phyloP scores from a whole-genome alignment of 106 monocot genomes.

The Apostasia shenzhenica region DNA sequence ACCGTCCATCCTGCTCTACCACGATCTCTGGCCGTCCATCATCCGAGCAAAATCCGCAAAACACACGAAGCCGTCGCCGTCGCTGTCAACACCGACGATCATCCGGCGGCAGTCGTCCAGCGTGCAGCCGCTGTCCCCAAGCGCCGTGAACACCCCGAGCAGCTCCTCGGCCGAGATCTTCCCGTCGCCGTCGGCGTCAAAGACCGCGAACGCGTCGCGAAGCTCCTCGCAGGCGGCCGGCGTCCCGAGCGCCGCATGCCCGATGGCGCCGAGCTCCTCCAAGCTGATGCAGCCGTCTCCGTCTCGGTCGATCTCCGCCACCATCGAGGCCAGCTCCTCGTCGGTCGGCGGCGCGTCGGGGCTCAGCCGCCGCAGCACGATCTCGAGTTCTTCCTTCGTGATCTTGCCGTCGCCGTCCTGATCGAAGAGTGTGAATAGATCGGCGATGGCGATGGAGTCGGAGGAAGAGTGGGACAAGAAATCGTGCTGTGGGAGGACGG shows the following conservation, averaged over 20 bases:
- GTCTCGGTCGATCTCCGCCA: slow-evolving; percentile 23
- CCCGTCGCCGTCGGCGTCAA: slow-evolving; percentile 68
- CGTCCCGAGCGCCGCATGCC: neutral
- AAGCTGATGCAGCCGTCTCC: slow-evolving; percentile 14
- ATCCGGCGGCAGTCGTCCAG: slow-evolving; percentile 66
- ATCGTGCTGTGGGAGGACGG: slow-evolving; percentile 10
- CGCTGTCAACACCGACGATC: slow-evolving; percentile 54
- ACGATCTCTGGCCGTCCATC: slow-evolving; percentile 29
- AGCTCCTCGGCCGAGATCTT: slow-evolving; percentile 80
- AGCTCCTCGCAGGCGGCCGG: slow-evolving; percentile 34
- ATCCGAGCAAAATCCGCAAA: slow-evolving; percentile 56
- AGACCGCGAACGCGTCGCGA: slow-evolving; percentile 47
- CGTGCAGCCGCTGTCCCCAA: slow-evolving; percentile 49
- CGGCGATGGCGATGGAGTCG: neutral
- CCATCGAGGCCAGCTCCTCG: slow-evolving; percentile 24
- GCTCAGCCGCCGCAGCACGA: slow-evolving; percentile 24
- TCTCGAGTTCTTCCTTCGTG: slow-evolving; percentile 26
- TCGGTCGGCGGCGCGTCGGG: slow-evolving; percentile 4
- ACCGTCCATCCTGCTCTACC: neutral
- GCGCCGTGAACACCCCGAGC: slow-evolving; percentile 22
- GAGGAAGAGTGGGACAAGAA: neutral
- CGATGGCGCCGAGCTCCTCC: slow-evolving; percentile 6
- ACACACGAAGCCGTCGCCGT: slow-evolving; percentile 60
- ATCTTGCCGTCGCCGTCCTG: slow-evolving; percentile 10
- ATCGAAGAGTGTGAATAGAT: slow-evolving; percentile 3